Conservation (phyloP, 768 basidiomycete genomes). For the Termitomyces sp. region DNA sequence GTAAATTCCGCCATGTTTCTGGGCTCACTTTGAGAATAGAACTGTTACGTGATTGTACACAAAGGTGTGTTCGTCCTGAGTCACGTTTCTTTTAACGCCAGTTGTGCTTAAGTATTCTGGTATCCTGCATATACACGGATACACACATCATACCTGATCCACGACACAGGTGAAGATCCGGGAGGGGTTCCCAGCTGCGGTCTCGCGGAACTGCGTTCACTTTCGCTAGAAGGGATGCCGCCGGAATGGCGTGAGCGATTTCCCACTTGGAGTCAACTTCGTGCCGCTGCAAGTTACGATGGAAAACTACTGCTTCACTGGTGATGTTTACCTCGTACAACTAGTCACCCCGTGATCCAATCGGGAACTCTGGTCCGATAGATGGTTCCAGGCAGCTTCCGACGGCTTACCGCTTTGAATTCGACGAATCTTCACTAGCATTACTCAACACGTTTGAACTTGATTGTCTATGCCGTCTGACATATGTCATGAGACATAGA, state of each 20-base stretch:
- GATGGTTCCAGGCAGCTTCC: not conserved
- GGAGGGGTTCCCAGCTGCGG: not conserved
- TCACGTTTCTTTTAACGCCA: not conserved
- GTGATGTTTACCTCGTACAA: not conserved
- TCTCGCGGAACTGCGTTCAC: not conserved
- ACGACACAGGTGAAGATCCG: not conserved
- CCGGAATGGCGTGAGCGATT: not conserved
- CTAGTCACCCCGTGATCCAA: not conserved
- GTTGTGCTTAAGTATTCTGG: not conserved
- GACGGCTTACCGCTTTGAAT: not conserved
- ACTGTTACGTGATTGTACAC: not conserved
- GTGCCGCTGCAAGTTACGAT: too few species aligned
- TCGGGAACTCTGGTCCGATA: not conserved
- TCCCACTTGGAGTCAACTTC: not conserved
- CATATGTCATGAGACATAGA: not conserved
- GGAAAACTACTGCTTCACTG: not conserved
- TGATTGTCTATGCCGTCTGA: constrained; percentile 8
- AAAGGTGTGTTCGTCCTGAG: not conserved
- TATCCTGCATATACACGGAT: not conserved
- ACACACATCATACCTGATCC: not conserved
- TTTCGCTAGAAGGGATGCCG: not conserved
- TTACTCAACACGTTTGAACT: not conserved
- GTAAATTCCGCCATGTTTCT: not conserved
- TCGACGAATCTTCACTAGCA: too few species aligned
- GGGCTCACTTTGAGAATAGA: too few species aligned